Conservation (phyloP, 345 rosid genomes). For the Eucalyptus virginea region DNA sequence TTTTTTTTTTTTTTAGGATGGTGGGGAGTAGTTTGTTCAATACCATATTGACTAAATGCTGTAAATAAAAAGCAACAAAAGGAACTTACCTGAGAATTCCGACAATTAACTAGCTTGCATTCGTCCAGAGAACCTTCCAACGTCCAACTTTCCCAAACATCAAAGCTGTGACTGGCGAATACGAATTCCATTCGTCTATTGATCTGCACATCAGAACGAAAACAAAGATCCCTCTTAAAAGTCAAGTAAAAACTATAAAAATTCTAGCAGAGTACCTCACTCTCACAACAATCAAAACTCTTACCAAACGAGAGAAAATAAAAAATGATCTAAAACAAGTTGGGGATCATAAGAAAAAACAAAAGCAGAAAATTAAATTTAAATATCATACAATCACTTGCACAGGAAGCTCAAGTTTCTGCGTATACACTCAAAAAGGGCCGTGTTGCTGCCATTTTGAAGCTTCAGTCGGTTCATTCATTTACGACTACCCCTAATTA, state of each 20-base stretch:
- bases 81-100: conserved; percentile 58
- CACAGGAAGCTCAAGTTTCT: neutral
- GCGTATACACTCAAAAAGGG: neutral
- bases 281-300: neutral
- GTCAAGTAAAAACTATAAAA: neutral
- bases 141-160: conserved; percentile 99
- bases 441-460: neutral
- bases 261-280: neutral
- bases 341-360: neutral
- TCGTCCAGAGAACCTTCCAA: conserved; percentile 85
- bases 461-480: neutral
- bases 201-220: conserved; percentile 36
- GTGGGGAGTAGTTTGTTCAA: neutral
- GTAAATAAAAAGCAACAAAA: neutral
- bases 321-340: neutral
- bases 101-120: conserved; percentile 82
- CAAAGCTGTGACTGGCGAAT: conserved; percentile 97
- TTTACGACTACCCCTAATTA: neutral
- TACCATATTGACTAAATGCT: neutral
- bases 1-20: no score
- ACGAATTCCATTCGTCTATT: conserved; percentile 95
- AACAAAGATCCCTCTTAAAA: neutral
- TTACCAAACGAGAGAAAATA: neutral
- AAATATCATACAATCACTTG: neutral
- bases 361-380: neutral